Base-by-base conservation (phyloP, 164 flowering plant species). In the Piper longum region DNA sequence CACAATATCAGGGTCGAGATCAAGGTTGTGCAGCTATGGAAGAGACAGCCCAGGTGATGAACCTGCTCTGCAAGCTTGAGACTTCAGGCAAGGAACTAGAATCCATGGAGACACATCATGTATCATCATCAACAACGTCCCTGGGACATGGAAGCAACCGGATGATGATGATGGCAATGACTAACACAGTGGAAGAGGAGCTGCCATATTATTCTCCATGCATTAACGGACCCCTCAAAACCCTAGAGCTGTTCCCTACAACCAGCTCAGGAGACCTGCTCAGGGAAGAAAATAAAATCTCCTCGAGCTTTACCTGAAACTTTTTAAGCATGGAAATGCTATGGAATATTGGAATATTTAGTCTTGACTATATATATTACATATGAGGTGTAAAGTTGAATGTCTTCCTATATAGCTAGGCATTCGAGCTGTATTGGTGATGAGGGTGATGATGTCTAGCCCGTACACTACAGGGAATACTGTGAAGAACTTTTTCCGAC, bases 191-290 rank as follows among this genome's bases (percentile, higher is more conserved):
- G 11, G 52, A 48, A 14, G 12, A 48, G 52, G 52, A 48, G 8
- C 12, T 11, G 8, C 41, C 60, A 36, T 55, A 17, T 16, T 7
- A 17, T 2, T 26, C 70, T 51, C 59, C 72, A 54, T 59, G 63
- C 63, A 57, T 54, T 14, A 48, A 48, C 69, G 64, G 63, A 41
- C 82, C 84, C 54, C 82, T 78, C 60, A 72, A 76, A 72, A 85
- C 91, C 67, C 85, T 85, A 62, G 73, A 85, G 60, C 87, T 88
- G 60, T 85, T 84, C 69, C 89, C 95, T 16, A 70, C 75, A 73
- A 78, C 69, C 41, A 69, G 84, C 66, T 67, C 86, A 26, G 71
- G 66, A 6, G 60, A 41, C 60, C 39, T 9, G 60, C 72, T 80
- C 62, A 82, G 69, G 71, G 82, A 80, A 54, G 83, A 76, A 16